Conservation (phyloP, 208 protist genomes). For the Angomonas deanei region DNA sequence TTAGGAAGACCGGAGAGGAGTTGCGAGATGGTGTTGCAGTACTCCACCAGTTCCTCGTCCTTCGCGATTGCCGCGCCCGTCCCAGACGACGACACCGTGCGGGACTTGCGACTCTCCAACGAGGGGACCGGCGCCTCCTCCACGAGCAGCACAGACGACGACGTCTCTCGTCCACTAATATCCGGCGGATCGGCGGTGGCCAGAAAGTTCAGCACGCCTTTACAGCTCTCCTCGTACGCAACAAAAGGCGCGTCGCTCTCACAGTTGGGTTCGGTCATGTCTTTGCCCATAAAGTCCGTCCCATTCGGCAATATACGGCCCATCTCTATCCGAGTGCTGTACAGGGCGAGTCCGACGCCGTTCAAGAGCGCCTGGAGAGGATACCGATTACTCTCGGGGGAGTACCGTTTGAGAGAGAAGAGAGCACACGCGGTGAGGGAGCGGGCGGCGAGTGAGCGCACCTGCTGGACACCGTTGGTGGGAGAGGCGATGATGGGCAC, state of each 20-base stretch:
- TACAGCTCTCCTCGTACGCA: neutral
- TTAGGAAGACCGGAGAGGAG: constrained; percentile 70
- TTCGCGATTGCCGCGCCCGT: constrained; percentile 12
- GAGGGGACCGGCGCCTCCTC: neutral
- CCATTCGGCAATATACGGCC: constrained; percentile 21
- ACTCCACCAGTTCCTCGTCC: constrained; percentile 69
- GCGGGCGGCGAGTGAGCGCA: constrained; percentile 36
- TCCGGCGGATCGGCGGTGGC: neutral
- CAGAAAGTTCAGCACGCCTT: neutral
- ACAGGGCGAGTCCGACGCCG: constrained; percentile 27
- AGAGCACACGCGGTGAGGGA: constrained; percentile 52
- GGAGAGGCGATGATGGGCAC: constrained; percentile 57
- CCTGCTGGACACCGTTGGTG: constrained; percentile 16
- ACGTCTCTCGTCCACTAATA: constrained; percentile 1
- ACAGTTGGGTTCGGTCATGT: constrained; percentile 12
- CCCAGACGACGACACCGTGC: neutral
- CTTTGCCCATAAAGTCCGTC: constrained; percentile 18
- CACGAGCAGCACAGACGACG: neutral
- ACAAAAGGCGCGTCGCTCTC: neutral
- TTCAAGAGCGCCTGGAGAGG: constrained; percentile 16
- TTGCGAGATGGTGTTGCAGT: constrained; percentile 48
- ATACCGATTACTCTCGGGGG: constrained; percentile 2
- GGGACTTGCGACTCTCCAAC: too few species aligned
- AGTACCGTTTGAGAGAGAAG: constrained; percentile 30
- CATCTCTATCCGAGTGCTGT: constrained; percentile 13